Base-by-base conservation (phyloP, 1,284 basidiomycete genomes). In the Leccinum pachyderme region DNA sequence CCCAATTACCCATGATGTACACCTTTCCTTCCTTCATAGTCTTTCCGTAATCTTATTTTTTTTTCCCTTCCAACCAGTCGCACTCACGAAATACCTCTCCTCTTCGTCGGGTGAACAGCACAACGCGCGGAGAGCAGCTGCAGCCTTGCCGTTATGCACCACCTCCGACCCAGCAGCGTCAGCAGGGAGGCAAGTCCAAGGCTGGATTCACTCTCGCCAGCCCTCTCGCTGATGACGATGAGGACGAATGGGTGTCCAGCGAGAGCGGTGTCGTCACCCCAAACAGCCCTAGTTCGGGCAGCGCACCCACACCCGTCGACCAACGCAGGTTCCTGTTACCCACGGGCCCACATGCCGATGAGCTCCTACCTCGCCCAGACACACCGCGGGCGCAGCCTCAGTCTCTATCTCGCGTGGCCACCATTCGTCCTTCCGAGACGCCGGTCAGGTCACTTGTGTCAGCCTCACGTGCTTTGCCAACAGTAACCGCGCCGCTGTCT, bases 231-330 rank as follows among this genome's bases (percentile, higher is more conserved):
- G 79, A 80, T 25, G 79, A 80, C 49, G 81, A 79, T 15, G 83
- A 86, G 39, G 86, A 87, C 52, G 88, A 84, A 58, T 89, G 87
- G 86, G 77, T 87, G 2, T 88, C 86, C 18, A 87, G 82, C 65
- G 87, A 87, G 67, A 89, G 86, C 62, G 87, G 86, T 13, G 84
- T 81, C 1, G 84, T 74, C 2, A 89, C 87, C 2, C 87, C 88
- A 8, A 79, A 78, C 57, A 69, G 74, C 41, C 65, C 71, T 13
- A 75, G 74, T 31, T 81, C 81, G 6, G 79, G 79, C 46, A 72
- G 72, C 15, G 65, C 54, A 25, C 62, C 72, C 49, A 76, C 75
- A 39, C 76, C 71, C 28, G 65, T 73, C 51, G 70, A 73, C 52
- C 58, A 60, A 35, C 65, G 56, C 57, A 64, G 44, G 49, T 28